Conservation (phyloP, 441 rosid genomes). For the Pelargonium fulgidum region DNA sequence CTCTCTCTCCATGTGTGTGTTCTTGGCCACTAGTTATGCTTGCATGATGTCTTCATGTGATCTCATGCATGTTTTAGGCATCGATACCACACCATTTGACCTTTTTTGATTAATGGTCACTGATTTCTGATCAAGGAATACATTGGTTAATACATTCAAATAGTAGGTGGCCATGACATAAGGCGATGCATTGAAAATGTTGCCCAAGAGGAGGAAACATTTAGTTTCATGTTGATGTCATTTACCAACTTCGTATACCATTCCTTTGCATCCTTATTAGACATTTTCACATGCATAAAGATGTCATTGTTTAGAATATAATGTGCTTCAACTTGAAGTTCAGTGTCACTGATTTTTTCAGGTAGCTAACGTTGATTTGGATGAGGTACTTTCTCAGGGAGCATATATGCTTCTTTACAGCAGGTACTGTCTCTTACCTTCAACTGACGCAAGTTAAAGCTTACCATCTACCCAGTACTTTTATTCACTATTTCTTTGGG, state of each 20-base stretch:
- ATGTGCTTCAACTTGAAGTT: neutral
- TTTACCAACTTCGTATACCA: neutral
- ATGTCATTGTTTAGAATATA: neutral
- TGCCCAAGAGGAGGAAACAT: neutral
- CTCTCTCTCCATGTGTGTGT: neutral
- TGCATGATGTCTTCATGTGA: neutral
- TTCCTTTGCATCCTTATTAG: neutral
- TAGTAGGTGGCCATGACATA: neutral
- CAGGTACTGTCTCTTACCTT: constrained; percentile 44
- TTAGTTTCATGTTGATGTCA: neutral
- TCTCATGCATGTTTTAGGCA: neutral
- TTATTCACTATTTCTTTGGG: neutral
- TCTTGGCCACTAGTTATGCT: neutral
- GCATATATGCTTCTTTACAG: constrained; percentile 95
- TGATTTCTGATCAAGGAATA: neutral
- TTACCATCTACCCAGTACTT: neutral
- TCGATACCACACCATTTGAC: neutral
- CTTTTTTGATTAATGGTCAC: neutral
- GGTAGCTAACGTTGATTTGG: constrained; percentile 63
- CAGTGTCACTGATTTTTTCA: constrained; percentile 30
- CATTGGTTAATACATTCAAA: neutral
- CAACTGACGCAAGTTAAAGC: neutral
- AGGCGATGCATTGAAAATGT: neutral
- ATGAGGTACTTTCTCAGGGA: constrained; percentile 83
- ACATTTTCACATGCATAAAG: neutral